phyloP scores from a whole-genome alignment of 345 rosid genomes.

The Aquilaria sinensis region DNA sequence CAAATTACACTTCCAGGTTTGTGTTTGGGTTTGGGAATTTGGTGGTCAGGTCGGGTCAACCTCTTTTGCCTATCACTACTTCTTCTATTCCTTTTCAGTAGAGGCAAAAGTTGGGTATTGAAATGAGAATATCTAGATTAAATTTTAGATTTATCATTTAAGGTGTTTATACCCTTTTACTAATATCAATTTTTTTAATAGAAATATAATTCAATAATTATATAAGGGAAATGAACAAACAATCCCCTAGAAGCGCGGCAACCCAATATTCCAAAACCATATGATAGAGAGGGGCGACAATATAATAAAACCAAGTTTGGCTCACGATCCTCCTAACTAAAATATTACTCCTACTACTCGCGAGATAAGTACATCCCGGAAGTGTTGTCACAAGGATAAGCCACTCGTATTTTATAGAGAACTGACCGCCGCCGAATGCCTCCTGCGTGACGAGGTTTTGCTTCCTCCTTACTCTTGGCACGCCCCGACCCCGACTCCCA shows the following conservation, averaged over 20 bases:
- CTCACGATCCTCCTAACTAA: slow-evolving; percentile 8
- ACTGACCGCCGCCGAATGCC: too few relatives aligned
- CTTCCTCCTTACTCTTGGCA: slow-evolving; percentile 32
- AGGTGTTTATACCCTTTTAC: slow-evolving; percentile 5
- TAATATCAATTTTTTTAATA: background rate
- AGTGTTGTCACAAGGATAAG: background rate
- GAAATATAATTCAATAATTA: background rate
- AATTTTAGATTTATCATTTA: background rate
- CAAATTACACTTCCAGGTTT: too few relatives aligned
- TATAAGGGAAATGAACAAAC: too few relatives aligned
- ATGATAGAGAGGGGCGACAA: background rate
- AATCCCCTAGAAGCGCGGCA: slow-evolving; percentile 8
- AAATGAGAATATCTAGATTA: too few relatives aligned
- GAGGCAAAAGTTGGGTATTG: too few relatives aligned
- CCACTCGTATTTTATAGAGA: background rate
- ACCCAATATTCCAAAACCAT: slow-evolving; percentile 8
- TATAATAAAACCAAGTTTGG: background rate
- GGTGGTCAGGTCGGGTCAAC: background rate
- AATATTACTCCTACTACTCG: slow-evolving; percentile 1
- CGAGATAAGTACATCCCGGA: background rate
- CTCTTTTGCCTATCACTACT: background rate
- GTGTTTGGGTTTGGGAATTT: too few relatives aligned
- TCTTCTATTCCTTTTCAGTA: too few relatives aligned
- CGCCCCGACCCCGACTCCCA: slow-evolving; percentile 3
- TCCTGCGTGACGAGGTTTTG: slow-evolving; percentile 4